These are phyloP conservation scores for Emergomyces orientalis DNA, from an alignment of 2,329 filamentous ascomycete species.

Conservation along the genomic window DNA sequence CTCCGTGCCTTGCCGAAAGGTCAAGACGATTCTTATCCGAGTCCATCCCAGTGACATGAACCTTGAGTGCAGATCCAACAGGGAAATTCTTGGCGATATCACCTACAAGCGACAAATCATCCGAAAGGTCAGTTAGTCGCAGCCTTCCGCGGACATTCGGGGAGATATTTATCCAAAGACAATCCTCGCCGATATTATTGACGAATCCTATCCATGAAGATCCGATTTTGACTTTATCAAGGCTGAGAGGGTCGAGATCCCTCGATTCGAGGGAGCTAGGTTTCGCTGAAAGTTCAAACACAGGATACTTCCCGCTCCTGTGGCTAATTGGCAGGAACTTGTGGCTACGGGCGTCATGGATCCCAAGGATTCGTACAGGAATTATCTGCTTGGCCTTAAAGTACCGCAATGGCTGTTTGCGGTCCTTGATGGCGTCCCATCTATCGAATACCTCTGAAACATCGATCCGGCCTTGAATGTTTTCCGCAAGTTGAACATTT, in stretches of 20 bases:
- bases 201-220: slow-evolving; percentile 72
- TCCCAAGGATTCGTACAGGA: slow-evolving; percentile 67
- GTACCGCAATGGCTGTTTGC: slow-evolving; percentile 66
- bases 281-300: slow-evolving; percentile 82
- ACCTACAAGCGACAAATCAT: slow-evolving; percentile 70
- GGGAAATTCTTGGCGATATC: slow-evolving; percentile 75
- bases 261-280: slow-evolving; percentile 46
- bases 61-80: slow-evolving; percentile 75
- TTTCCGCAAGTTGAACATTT: slow-evolving; percentile 80
- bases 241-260: slow-evolving; percentile 55
- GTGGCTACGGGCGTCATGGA: slow-evolving; percentile 84
- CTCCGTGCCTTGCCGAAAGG: slow-evolving; percentile 63
- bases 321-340: slow-evolving; percentile 88
- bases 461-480: slow-evolving; percentile 85
- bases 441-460: slow-evolving; percentile 81
- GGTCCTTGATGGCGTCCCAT: slow-evolving; percentile 77
- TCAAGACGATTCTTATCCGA: slow-evolving; percentile 65
- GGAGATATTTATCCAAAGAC: slow-evolving; percentile 83
- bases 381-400: slow-evolving; percentile 65
- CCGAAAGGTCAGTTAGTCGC: slow-evolving; percentile 71
- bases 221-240: slow-evolving; percentile 64
- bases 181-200: slow-evolving; percentile 75
- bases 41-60: slow-evolving; percentile 68
- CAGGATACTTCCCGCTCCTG: slow-evolving; percentile 63
- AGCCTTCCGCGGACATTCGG: slow-evolving; percentile 81